These are phyloP conservation scores for Fusarium zealandicum DNA, from an alignment of 2,329 filamentous ascomycete species.

Conservation along the genomic window DNA sequence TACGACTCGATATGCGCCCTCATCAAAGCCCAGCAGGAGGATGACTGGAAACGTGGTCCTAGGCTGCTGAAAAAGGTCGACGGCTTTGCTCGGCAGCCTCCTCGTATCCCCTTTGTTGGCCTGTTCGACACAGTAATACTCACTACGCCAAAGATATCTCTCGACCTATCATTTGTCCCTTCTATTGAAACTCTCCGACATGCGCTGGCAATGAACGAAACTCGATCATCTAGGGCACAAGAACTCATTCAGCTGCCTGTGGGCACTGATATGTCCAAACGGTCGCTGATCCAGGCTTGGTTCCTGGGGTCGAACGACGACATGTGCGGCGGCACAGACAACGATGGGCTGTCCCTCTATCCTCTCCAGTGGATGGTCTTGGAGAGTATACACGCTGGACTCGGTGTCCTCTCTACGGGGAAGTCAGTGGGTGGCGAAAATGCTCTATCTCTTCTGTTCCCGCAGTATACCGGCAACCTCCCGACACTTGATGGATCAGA, in stretches of 20 bases:
- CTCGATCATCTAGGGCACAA: slow-evolving; percentile 8
- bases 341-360: slow-evolving; percentile 36
- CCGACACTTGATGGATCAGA: slow-evolving; percentile 34
- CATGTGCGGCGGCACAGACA: slow-evolving; percentile 28
- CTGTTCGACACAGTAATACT: slow-evolving; percentile 32
- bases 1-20: slow-evolving; percentile 26
- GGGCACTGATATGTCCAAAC: slow-evolving; percentile 10
- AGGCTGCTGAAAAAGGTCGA: slow-evolving; percentile 23
- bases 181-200: slow-evolving; percentile 32
- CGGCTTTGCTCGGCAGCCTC: slow-evolving; percentile 10
- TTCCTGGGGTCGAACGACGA: slow-evolving; percentile 38
- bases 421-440: slow-evolving; percentile 12
- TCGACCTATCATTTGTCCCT: slow-evolving; percentile 30
- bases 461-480: slow-evolving; percentile 35
- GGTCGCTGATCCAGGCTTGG: slow-evolving; percentile 36
- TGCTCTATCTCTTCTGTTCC: slow-evolving; percentile 30
- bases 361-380: slow-evolving; percentile 38
- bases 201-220: slow-evolving; percentile 37
- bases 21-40: slow-evolving; percentile 34
- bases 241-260: slow-evolving; percentile 12
- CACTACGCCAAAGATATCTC: slow-evolving; percentile 9
- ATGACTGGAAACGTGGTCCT: slow-evolving; percentile 29
- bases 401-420: slow-evolving; percentile 3
- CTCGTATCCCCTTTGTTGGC: slow-evolving; percentile 36
- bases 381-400: slow-evolving; percentile 30